phyloP scores from a whole-genome alignment of 495 filamentous ascomycete genomes.

The Aspergillus kassunensis region DNA sequence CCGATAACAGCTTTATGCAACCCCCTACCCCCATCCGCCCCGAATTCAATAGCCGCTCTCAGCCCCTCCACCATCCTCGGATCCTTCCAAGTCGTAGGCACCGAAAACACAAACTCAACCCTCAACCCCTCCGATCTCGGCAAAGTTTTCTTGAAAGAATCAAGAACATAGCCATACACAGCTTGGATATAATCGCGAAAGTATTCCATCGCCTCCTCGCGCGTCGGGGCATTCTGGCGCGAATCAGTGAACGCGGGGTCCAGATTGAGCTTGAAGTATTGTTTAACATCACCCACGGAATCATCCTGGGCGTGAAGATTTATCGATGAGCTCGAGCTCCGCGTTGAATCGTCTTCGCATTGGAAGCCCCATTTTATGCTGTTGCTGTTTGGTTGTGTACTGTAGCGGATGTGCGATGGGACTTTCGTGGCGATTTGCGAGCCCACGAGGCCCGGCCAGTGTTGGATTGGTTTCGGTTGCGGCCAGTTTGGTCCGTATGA shows the following conservation, averaged over 20 bases:
- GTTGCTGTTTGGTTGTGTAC: slow-evolving; percentile 10
- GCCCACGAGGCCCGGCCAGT: slow-evolving; percentile 54
- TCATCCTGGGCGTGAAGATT: too few species aligned
- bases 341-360: slow-evolving; percentile 45
- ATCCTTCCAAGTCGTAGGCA: slow-evolving; percentile 64
- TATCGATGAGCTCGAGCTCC: too few species aligned
- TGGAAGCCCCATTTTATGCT: slow-evolving; percentile 51
- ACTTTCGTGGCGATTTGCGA: slow-evolving; percentile 57
- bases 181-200: slow-evolving; percentile 52
- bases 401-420: slow-evolving; percentile 33
- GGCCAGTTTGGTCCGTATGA: slow-evolving; percentile 39
- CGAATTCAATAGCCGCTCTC: not conserved
- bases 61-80: slow-evolving; percentile 49
- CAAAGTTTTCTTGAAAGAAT: slow-evolving; percentile 40
- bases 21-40: slow-evolving; percentile 40
- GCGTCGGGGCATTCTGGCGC: slow-evolving; percentile 24
- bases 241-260: slow-evolving; percentile 41
- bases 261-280: slow-evolving; percentile 62
- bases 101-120: slow-evolving; percentile 63
- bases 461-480: slow-evolving; percentile 51
- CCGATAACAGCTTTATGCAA: slow-evolving; percentile 51
- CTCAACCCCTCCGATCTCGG: slow-evolving; percentile 29
- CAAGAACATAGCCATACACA: slow-evolving; percentile 51
- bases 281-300: too few species aligned
- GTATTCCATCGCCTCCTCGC: slow-evolving; percentile 48